Conservation (phyloP, 495 filamentous ascomycete species). For the Penicillium soppii region DNA sequence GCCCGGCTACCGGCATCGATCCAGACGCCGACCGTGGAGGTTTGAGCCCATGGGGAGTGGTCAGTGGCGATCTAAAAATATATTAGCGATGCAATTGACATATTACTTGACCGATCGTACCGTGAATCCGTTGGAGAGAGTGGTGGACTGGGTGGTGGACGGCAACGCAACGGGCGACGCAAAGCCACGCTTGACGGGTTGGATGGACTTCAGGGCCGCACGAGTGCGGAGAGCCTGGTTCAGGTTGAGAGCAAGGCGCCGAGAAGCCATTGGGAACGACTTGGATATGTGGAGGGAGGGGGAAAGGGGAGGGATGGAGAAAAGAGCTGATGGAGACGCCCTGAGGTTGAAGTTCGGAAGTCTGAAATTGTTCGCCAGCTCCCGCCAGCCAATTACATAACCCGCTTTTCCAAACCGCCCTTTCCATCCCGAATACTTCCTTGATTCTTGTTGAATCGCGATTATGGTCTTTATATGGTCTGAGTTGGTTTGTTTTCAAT, state of each 20-base stretch:
- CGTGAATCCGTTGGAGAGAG: constrained; percentile 93
- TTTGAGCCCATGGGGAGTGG: constrained; percentile 97
- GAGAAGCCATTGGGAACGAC: constrained; percentile 76
- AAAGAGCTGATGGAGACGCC: constrained; percentile 40
- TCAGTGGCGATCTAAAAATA: constrained; percentile 84
- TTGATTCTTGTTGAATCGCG: constrained; percentile 4
- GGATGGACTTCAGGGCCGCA: constrained; percentile 68
- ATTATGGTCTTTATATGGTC: neutral
- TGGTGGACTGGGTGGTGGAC: constrained; percentile 88
- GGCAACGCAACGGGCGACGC: constrained; percentile 76
- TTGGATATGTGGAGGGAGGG: constrained; percentile 27
- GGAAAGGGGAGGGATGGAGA: constrained; percentile 29
- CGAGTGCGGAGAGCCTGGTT: constrained; percentile 82
- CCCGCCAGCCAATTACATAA: constrained; percentile 55
- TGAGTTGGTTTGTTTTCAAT: neutral
- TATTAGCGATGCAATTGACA: constrained; percentile 39
- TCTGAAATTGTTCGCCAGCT: constrained; percentile 49
- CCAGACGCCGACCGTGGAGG: constrained; percentile 97
- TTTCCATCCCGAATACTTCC: constrained; percentile 41
- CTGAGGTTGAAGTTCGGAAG: constrained; percentile 53
- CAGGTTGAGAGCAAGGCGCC: constrained; percentile 86
- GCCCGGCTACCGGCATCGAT: constrained; percentile 98
- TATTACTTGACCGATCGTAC: constrained; percentile 52
- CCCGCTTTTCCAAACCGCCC: constrained; percentile 47
- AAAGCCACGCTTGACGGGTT: constrained; percentile 76